A percentile compares a stretch with the other conserved stretches of the same genome.
phyloP scores from a whole-genome alignment of 2,329 filamentous ascomycete species.

The Rachicladosporium sp. region DNA sequence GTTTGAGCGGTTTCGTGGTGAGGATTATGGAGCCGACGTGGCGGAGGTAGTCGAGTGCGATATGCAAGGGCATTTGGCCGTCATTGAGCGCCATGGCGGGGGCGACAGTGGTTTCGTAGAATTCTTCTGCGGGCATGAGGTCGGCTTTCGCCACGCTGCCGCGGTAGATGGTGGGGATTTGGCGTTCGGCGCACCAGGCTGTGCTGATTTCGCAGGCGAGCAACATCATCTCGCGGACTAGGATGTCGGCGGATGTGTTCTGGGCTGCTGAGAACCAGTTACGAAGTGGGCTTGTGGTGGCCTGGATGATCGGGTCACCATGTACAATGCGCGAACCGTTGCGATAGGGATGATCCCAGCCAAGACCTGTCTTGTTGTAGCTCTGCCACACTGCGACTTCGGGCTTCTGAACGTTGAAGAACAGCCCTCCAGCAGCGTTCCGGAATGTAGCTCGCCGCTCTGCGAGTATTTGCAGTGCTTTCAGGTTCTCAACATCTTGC shows the following conservation, averaged over 20 bases:
- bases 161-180: conserved; percentile 39
- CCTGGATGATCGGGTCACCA: conserved; percentile 34
- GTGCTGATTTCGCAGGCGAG: conserved; percentile 41
- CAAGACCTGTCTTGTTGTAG: conserved; percentile 20
- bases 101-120: conserved; percentile 24
- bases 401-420: conserved; percentile 18
- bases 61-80: conserved; percentile 22
- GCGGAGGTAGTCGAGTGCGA: conserved; percentile 31
- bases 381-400: conserved; percentile 27
- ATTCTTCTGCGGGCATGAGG: conserved; percentile 22
- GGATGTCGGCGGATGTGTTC: conserved; percentile 13
- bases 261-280: conserved; percentile 18
- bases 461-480: conserved; percentile 24
- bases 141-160: conserved; percentile 23
- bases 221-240: conserved; percentile 41
- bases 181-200: conserved; percentile 39
- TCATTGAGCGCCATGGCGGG: conserved; percentile 25
- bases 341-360: conserved; percentile 29
- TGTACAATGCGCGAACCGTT: conserved; percentile 25
- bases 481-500: conserved; percentile 21
- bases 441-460: conserved; percentile 22
- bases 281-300: conserved; percentile 20
- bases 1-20: conserved; percentile 35
- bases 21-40: conserved; percentile 31
- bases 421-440: conserved; percentile 26